Base-by-base conservation (phyloP, 768 basidiomycete species). In the Auriculariales sp. region DNA sequence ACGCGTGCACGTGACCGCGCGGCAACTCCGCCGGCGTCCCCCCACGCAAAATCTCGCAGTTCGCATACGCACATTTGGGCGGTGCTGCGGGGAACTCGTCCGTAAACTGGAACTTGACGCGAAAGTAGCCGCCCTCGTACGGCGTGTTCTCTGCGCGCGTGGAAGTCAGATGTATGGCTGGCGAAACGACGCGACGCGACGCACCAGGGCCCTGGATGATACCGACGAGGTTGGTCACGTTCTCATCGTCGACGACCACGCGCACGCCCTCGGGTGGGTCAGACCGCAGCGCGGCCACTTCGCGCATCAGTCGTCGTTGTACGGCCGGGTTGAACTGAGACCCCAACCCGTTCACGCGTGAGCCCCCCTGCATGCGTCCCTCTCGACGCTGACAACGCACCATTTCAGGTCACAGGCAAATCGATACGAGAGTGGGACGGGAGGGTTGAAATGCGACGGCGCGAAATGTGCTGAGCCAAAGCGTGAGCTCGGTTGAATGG, bases 71-170 rank as follows among this genome's bases (percentile, higher is more conserved):
- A 93, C 94, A 95, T 71, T 93, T 95, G 6, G 93, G 93, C 47
- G 93, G 93, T 25, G 81, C 78, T 44, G 90, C 81, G 36, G 93
- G 93, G 59, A 94, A 98, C 64, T 95, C 92, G 53, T 89, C 81
- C 2, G 83, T 89, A 63, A 98, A 95, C 56, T 77, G 77, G 67
- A 98, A 97, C 59, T 81, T 81, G 49, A 83, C 71, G 48, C 69
- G 65, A 59, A 82, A 83, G 66, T 79, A 83, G n/a, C 81, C 81
- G 19, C 76, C 79, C 33, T 75, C 73, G 57, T 82, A 83, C 1
- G 81, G 82, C 24, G 81, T 83, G 15, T 79, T 77, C 55, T 70
- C 76, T 79, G 55, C 14, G 15, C 28, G 24, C 27, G 36, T 15
- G 35, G 28, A 12, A 28, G 17, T 35, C 46, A 44, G 17, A 15